Base-by-base conservation (phyloP, 805 yeast species). In the Candida wancherniae region DNA sequence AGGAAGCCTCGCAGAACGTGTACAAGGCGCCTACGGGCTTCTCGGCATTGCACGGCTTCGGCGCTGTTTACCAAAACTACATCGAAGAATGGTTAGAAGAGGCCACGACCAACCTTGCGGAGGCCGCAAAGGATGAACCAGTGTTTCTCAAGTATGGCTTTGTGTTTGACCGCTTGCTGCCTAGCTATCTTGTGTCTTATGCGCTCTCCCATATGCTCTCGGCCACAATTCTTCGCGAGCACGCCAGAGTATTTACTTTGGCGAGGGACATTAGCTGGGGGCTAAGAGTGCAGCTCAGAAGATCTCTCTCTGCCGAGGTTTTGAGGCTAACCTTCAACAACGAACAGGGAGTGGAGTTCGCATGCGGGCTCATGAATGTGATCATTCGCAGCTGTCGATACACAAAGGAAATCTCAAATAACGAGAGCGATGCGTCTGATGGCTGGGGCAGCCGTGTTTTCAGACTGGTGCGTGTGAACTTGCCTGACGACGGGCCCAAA, bases 301-400 rank as follows among this genome's bases (percentile, higher is more conserved):
- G 19, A 15, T 10, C 13, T 10, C 22, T 25, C 16, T 21, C 31
- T 6, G 19, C 20, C 21, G 6, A 17, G 6, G 18, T 21, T 18
- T 9, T 8, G 7, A 14, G n/a, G 9, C 11, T 28, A 8, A 30
- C 46, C 6, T 49, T 50, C 26, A 30, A 34, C 19, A 33, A 41
- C 11, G 48, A 44, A n/a, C 52, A 45, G 15, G 44, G 47, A 3
- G 23, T 51, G 4, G 40, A 44, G 28, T 39, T 54, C 18, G 43
- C 47, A 10, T 32, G 48, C 9, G 34, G 43, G 2, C 22, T 53
- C 11, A 22, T 49, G n/a, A 43, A 45, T 13, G 21, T 50, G 4
- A 18, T 45, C 13, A 33, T 55, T 4, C 31, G 22, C 4, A 32
- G 22, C 6, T 44, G 53, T 26, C 22, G 23, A 11, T 13, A 19